A percentile compares a stretch with the other conserved stretches of the same genome.
Evolutionary conservation across 257 asterid species (phyloP).

Genomic region (Rhazya stricta): DNA sequence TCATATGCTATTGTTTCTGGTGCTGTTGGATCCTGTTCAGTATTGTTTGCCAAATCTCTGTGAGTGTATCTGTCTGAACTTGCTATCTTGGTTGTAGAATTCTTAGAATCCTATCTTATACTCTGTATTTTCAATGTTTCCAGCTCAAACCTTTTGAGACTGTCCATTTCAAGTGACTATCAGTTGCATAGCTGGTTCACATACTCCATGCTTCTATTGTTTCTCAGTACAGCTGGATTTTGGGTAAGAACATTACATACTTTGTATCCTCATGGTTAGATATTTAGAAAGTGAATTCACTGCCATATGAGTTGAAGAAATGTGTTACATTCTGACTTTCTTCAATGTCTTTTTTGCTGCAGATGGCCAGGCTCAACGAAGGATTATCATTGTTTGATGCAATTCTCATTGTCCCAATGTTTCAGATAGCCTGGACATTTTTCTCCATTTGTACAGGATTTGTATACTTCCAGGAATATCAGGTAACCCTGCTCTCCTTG

Average conservation of each 20-base stretch:
- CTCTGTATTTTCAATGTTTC: slow-evolving; percentile 24
- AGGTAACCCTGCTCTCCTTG: slow-evolving; percentile 31
- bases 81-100: slow-evolving; percentile 16
- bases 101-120: slow-evolving; percentile 20
- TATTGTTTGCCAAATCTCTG: slow-evolving; percentile 92
- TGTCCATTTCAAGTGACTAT: slow-evolving; percentile 75
- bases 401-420: slow-evolving; percentile 95
- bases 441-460: slow-evolving; percentile 99
- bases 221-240: slow-evolving; percentile 95
- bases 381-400: slow-evolving; percentile 91
- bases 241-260: slow-evolving; percentile 53
- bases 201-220: slow-evolving; percentile 74
- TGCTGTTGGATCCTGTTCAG: slow-evolving; percentile 93
- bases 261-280: background rate
- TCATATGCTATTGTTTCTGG: slow-evolving; percentile 96
- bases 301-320: background rate
- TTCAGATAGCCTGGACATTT: slow-evolving; percentile 96
- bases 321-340: background rate
- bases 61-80: slow-evolving; percentile 36
- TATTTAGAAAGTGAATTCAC: background rate
- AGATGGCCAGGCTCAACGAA: slow-evolving; percentile 95
- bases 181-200: slow-evolving; percentile 96
- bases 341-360: slow-evolving; percentile 21
- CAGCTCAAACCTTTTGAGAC: slow-evolving; percentile 84
- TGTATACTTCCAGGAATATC: slow-evolving; percentile 91